Evolutionary conservation across 129 eudicot genomes (phyloP).

Genomic region (Solidago caesia): DNA sequence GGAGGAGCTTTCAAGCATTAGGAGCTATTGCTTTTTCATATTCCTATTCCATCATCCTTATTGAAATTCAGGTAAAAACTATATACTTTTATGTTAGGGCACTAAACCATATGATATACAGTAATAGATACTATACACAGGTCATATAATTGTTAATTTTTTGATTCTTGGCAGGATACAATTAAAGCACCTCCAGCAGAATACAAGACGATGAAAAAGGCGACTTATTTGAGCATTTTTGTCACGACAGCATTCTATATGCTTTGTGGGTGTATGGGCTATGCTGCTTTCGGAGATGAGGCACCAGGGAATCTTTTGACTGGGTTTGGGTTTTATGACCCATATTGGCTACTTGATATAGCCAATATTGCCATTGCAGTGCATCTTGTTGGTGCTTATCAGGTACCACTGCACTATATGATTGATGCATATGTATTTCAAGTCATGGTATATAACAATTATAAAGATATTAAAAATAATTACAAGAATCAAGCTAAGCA

Average conservation of each 20-base stretch:
- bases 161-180: constrained; percentile 43
- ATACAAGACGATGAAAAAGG: constrained; percentile 65
- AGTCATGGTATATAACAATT: neutral
- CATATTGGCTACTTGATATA: constrained; percentile 69
- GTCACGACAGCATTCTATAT: constrained; percentile 56
- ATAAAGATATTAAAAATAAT: too few species aligned
- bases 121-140: neutral
- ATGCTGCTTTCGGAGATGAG: constrained; percentile 73
- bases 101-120: too few species aligned
- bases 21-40: constrained; percentile 83
- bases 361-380: constrained; percentile 69
- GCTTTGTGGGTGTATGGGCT: constrained; percentile 76
- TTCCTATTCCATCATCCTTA: constrained; percentile 61
- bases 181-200: constrained; percentile 73
- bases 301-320: constrained; percentile 71
- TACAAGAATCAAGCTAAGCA: too few species aligned
- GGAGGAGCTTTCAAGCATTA: constrained; percentile 79
- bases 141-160: neutral
- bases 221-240: constrained; percentile 45
- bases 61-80: constrained; percentile 59
- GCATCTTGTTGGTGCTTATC: constrained; percentile 76
- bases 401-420: constrained; percentile 35
- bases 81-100: neutral
- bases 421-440: neutral
- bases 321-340: constrained; percentile 70